Base-by-base conservation (phyloP, 495 filamentous ascomycete species). In the Physcia stellaris region DNA sequence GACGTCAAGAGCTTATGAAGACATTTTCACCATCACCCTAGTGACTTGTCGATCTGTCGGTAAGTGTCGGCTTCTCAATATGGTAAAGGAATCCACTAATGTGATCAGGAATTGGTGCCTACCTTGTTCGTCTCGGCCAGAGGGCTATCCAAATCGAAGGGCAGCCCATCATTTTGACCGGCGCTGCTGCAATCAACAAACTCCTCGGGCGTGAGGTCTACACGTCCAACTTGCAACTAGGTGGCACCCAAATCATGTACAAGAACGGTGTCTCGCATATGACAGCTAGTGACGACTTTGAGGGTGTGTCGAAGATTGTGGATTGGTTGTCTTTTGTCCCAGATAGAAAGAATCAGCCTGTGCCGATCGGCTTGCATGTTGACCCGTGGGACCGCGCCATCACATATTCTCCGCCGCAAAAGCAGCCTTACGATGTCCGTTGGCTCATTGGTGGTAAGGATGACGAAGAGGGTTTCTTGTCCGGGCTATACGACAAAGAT, bases 211-310 rank as follows among this genome's bases (percentile, higher is more conserved):
- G 90, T 45, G 92, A 98, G 64, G 88, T 98, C 13, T 98, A 98
- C 70, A 94, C 90, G 32, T 96, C 90, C 24, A 98, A 98, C 71
- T 61, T 98, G 45, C 90, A 98, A 68, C 82, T 98, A 45, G 90
- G 90, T 75, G 90, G 90, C 50, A 96, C 90, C 28, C 90, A 98
- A 64, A 98, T 98, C 71, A 98, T 98, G 90, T 96, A 98, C 75
- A 88, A 80, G 66, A 98, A 98, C 56, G 90, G 90, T 73, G 92
- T 98, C 19, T 96, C 92, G 6, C 90, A 98, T 66, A 83, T 96
- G 80, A 95, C 88, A 44, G 90, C 90, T 54, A 83, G 78, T 52
- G 90, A 98, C 56, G 90, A 98, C 68, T 96, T 96, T 42, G 86
- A 86, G 45, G 90, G 90, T 71, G 86, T 98, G 11, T 79, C 83